Evolutionary conservation across 768 basidiomycete species (phyloP).

Genomic region (Tylopilus felleus): DNA sequence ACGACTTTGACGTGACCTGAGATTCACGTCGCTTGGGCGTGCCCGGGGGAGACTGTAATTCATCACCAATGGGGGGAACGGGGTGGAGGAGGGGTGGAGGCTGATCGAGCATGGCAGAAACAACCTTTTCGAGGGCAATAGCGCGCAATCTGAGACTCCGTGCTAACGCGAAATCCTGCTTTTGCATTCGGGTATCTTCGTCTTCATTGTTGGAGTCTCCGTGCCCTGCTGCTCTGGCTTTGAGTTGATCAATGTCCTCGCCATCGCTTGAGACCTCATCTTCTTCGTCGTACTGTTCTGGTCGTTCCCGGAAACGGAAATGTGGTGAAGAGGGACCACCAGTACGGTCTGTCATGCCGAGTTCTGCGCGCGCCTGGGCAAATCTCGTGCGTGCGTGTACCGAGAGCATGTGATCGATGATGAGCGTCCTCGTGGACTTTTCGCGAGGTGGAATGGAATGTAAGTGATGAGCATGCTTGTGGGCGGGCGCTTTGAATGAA

Average conservation of each 20-base stretch:
- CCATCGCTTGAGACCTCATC: conserved; percentile 65
- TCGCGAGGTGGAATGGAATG: conserved; percentile 85
- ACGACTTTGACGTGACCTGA: conserved; percentile 25
- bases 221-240: conserved; percentile 50
- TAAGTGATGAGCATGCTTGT: conserved; percentile 84
- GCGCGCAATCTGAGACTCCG: conserved; percentile 65
- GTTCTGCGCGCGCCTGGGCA: conserved; percentile 78
- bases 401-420: conserved; percentile 87
- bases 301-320: conserved; percentile 60
- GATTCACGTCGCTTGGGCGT: conserved; percentile 42
- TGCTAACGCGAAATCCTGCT: conserved; percentile 63
- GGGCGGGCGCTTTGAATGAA: conserved; percentile 68
- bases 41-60: conserved; percentile 48
- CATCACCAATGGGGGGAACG: conserved; percentile 45
- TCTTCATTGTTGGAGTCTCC: conserved; percentile 50
- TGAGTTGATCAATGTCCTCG: conserved; percentile 45
- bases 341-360: conserved; percentile 81
- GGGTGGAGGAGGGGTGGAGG: conserved; percentile 65
- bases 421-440: conserved; percentile 85
- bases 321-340: conserved; percentile 62
- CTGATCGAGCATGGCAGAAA: conserved; percentile 76
- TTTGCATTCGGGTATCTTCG: conserved; percentile 53
- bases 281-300: conserved; percentile 76
- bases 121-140: conserved; percentile 80
- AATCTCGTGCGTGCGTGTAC: conserved; percentile 78